Conservation (phyloP, 1,284 basidiomycete genomes). For the Xanthoconium separans region DNA sequence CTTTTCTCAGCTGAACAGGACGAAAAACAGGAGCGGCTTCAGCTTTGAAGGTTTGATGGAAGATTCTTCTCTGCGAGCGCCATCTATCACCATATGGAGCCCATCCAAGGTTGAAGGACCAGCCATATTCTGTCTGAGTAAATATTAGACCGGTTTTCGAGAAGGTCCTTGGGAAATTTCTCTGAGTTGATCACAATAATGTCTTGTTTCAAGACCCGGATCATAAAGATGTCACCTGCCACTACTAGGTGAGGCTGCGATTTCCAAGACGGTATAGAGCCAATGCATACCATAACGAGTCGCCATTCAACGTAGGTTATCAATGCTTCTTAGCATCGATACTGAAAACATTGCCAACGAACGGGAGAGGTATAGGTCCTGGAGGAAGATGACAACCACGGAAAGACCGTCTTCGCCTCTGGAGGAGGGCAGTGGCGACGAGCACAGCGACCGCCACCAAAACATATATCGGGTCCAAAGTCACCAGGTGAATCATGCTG, state of each 20-base stretch:
- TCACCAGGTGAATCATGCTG: slow-evolving; percentile 3
- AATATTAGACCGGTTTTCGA: slow-evolving; percentile 23
- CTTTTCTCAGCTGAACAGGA: slow-evolving; percentile 24
- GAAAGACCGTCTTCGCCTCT: not conserved
- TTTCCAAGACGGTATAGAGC: not conserved
- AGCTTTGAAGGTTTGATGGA: slow-evolving; percentile 28
- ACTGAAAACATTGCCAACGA: slow-evolving; percentile 22
- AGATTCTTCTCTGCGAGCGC: slow-evolving; percentile 25
- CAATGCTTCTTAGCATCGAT: slow-evolving; percentile 24
- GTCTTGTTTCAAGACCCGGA: slow-evolving; percentile 23
- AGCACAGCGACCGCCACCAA: slow-evolving; percentile 2
- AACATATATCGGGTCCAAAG: not conserved
- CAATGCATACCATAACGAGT: slow-evolving; percentile 17
- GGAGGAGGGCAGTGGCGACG: slow-evolving; percentile 6
- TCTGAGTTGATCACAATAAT: slow-evolving; percentile 24
- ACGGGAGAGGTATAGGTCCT: slow-evolving; percentile 21
- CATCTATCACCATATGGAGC: slow-evolving; percentile 21
- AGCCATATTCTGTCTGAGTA: slow-evolving; percentile 32
- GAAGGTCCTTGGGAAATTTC: slow-evolving; percentile 23
- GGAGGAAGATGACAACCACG: slow-evolving; percentile 17
- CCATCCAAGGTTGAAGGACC: slow-evolving; percentile 23
- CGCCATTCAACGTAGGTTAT: slow-evolving; percentile 21
- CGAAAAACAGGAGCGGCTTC: slow-evolving; percentile 19
- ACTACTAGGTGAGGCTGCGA: not conserved
- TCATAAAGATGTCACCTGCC: slow-evolving; percentile 23